Conservation (phyloP, 2,329 filamentous ascomycete species). For the Hymenoscyphus occultus region DNA sequence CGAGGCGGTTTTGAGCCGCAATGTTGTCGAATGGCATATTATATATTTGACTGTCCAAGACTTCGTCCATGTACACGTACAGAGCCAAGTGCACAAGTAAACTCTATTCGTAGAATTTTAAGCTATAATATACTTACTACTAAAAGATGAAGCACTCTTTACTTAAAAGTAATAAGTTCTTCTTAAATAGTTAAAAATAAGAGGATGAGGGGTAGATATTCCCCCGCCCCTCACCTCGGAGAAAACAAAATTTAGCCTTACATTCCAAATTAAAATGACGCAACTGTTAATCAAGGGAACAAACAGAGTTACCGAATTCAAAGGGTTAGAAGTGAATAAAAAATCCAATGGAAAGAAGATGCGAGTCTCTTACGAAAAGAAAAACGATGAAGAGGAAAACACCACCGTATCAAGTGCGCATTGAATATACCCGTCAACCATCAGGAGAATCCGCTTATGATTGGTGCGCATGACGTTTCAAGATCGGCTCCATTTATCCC, state of each 20-base stretch:
- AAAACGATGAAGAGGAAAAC: neutral
- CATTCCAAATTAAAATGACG: neutral
- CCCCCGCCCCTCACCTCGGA: neutral
- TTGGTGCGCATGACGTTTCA: constrained; percentile 18
- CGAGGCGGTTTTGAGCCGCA: too few species aligned
- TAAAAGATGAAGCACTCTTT: too few species aligned
- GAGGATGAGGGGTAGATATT: neutral
- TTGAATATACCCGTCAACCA: neutral
- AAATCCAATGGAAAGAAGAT: too few species aligned
- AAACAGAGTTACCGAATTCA: neutral
- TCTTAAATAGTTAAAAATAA: too few species aligned
- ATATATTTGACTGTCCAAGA: too few species aligned
- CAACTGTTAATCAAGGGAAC: neutral
- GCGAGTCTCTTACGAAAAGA: neutral
- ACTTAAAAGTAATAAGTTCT: too few species aligned
- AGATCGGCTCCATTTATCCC: constrained; percentile 13
- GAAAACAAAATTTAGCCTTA: neutral
- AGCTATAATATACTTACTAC: too few species aligned
- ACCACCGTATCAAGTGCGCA: neutral
- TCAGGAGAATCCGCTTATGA: constrained; percentile 2
- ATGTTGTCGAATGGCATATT: too few species aligned
- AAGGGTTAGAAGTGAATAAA: too few species aligned
- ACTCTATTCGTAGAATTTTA: too few species aligned
- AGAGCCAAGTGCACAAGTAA: too few species aligned
- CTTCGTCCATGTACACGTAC: too few species aligned